Evolutionary conservation across 192 early-diverging fungal species (phyloP).

Genomic region (Kickxella alabastrina): DNA sequence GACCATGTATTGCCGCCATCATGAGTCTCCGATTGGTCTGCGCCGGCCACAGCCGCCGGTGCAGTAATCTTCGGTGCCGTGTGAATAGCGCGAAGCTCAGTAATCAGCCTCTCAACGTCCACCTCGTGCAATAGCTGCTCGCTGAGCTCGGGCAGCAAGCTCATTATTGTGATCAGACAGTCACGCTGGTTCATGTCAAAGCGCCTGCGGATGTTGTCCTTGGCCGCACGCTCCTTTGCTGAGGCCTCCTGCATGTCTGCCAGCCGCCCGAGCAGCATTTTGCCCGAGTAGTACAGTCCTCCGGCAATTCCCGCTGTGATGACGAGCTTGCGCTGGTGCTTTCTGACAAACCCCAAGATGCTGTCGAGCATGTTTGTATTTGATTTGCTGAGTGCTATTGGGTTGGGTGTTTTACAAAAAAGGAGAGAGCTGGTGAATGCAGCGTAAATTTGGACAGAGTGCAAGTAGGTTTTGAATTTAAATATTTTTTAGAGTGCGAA

Average conservation of each 20-base stretch:
- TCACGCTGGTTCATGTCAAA: constrained; percentile 95
- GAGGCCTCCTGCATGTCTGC: constrained; percentile 66
- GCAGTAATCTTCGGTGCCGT: constrained; percentile 6
- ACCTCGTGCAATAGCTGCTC: constrained; percentile 73
- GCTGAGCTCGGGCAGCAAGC: constrained; percentile 74
- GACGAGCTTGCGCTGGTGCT: constrained; percentile 61
- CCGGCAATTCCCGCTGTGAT: constrained; percentile 67
- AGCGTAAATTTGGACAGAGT: no score
- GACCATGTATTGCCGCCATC: constrained; percentile 17
- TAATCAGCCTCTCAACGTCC: constrained; percentile 68
- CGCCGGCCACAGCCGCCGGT: background rate
- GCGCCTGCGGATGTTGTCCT: constrained; percentile 72
- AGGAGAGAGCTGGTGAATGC: no score
- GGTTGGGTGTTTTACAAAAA: background rate
- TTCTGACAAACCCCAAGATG: constrained; percentile 58
- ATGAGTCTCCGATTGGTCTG: background rate
- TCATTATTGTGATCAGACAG: constrained; percentile 80
- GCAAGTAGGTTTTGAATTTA: no score
- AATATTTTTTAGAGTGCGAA: no score
- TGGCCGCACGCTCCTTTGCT: constrained; percentile 57
- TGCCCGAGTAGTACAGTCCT: constrained; percentile 67
- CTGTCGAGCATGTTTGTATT: constrained; percentile 51
- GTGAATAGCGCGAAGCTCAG: constrained; percentile 48
- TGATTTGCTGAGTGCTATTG: no score
- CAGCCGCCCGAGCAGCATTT: constrained; percentile 70